These are phyloP conservation scores for Tuber brumale DNA, from an alignment of 495 filamentous ascomycete genomes.

Conservation along the genomic window DNA sequence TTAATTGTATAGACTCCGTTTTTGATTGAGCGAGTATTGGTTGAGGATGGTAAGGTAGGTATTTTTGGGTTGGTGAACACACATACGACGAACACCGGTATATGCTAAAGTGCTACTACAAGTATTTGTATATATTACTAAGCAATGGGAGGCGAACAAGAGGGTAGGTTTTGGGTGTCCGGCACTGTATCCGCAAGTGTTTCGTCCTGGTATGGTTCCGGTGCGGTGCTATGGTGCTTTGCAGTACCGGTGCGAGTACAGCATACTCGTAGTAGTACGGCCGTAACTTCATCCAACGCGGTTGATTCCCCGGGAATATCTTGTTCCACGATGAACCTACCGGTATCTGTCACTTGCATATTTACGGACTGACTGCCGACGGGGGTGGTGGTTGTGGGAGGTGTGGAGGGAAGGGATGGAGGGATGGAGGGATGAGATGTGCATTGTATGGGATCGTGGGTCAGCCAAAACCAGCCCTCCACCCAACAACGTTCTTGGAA, in stretches of 20 bases:
- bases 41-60: no score
- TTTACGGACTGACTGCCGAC: conserved; percentile 1
- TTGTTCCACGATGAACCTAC: not conserved
- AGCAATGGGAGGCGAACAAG: no score
- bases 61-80: no score
- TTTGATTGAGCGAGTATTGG: no score
- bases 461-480: no score
- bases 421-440: not conserved
- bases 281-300: not conserved
- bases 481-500: no score
- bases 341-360: not conserved
- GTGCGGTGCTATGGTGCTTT: not conserved
- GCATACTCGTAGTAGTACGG: not conserved
- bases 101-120: no score
- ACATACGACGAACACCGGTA: no score
- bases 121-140: no score
- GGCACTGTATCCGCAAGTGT: not conserved
- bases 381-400: not conserved
- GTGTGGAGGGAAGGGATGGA: not conserved
- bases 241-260: not conserved
- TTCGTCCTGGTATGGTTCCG: not conserved
- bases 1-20: no score
- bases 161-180: not conserved
- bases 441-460: not conserved
- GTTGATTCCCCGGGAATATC: conserved; percentile 6